Conservation (phyloP, 2,329 filamentous ascomycete species). For the Geoglossum cookeanum region DNA sequence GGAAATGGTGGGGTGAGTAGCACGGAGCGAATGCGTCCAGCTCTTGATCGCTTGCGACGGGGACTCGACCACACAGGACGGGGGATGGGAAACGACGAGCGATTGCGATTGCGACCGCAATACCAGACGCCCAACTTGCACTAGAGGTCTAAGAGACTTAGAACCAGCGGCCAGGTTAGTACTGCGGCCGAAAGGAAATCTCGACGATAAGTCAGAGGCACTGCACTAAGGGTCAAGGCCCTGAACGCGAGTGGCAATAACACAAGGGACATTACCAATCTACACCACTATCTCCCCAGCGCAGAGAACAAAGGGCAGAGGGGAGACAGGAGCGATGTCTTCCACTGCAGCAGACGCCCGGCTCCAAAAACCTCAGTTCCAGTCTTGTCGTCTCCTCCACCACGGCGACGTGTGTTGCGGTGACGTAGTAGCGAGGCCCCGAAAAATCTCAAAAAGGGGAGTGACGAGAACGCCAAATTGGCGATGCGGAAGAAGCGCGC, state of each 20-base stretch:
- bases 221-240: no score
- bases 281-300: no score
- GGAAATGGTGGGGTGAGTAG: not conserved
- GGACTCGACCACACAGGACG: not conserved
- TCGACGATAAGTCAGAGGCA: not conserved
- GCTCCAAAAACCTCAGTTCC: not conserved
- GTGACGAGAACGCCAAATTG: not conserved
- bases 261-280: no score
- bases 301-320: no score
- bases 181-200: not conserved
- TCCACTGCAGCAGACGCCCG: no score
- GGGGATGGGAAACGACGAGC: not conserved
- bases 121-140: not conserved
- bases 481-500: not conserved
- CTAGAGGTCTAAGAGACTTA: not conserved
- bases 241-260: no score
- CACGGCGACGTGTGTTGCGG: not conserved
- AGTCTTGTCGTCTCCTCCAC: not conserved
- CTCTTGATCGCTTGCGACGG: not conserved
- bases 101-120: not conserved
- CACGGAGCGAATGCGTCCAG: not conserved
- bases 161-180: not conserved
- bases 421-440: constrained; percentile 1
- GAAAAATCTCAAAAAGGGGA: not conserved
- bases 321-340: no score